Evolutionary conservation across 306 rosid species (phyloP).

Genomic region (Pyrus betulifolia): DNA sequence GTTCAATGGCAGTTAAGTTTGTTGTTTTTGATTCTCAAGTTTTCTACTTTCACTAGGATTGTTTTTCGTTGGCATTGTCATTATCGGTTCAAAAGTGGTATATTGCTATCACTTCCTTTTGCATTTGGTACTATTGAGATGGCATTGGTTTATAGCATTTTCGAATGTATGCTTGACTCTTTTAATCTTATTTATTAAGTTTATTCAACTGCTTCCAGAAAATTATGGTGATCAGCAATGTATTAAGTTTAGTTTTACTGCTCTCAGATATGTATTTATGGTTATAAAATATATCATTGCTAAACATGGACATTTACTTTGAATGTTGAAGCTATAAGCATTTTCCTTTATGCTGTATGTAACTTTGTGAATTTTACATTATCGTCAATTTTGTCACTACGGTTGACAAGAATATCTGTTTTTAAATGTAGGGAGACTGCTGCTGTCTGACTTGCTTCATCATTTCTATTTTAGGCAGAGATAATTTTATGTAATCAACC

Average conservation of each 20-base stretch:
- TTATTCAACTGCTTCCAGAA: background rate
- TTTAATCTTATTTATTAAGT: background rate
- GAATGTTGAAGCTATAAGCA: background rate
- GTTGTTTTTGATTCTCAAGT: conserved; percentile 58
- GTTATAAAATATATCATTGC: background rate
- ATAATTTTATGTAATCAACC: background rate
- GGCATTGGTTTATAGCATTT: conserved; percentile 26
- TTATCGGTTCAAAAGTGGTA: conserved; percentile 10
- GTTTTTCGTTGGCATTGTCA: conserved; percentile 34
- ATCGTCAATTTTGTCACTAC: background rate
- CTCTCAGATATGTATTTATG: background rate
- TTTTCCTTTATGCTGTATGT: background rate
- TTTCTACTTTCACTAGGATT: conserved; percentile 37
- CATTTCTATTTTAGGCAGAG: background rate
- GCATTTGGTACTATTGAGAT: conserved; percentile 28
- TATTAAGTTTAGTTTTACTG: background rate
- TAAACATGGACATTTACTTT: background rate
- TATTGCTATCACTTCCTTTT: conserved; percentile 28
- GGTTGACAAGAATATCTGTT: background rate
- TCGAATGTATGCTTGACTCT: conserved; percentile 10
- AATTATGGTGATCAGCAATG: background rate
- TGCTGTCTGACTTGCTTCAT: background rate
- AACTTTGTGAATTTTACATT: background rate
- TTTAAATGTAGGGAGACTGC: background rate
- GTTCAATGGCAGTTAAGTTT: conserved; percentile 96